These are phyloP conservation scores for Eustoma russellianum DNA, from an alignment of 257 asterid species.

Conservation along the genomic window DNA sequence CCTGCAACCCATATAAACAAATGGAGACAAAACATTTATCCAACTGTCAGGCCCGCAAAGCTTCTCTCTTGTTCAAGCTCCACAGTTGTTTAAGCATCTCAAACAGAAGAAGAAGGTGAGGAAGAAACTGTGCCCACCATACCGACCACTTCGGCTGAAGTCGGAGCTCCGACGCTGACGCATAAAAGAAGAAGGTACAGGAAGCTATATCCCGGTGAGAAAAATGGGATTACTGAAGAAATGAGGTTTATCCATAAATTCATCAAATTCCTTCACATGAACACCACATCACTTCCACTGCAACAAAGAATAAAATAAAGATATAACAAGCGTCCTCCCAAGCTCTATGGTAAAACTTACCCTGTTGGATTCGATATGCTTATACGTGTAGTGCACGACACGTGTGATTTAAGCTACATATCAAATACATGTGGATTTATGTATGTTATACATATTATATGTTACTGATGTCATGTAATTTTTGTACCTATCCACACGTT, in stretches of 20 bases:
- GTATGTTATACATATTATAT: too few relatives aligned
- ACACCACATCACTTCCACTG: too few relatives aligned
- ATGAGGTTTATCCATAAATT: constrained; percentile 95
- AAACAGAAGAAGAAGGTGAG: constrained; percentile 18
- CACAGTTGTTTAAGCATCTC: constrained; percentile 29
- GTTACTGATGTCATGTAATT: too few relatives aligned
- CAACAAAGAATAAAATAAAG: too few relatives aligned
- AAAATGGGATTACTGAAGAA: constrained; percentile 75
- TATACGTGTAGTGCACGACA: too few relatives aligned
- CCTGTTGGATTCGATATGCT: too few relatives aligned
- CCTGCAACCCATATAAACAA: constrained; percentile 1
- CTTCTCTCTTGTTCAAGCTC: constrained; percentile 18
- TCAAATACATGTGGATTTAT: too few relatives aligned
- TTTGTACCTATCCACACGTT: too few relatives aligned
- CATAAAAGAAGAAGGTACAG: constrained; percentile 54
- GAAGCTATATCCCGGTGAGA: constrained; percentile 82
- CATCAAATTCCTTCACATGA: too few relatives aligned
- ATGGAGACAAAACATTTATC: neutral
- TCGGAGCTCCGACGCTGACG: constrained; percentile 25
- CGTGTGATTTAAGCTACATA: too few relatives aligned
- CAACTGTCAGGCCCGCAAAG: constrained; percentile 3
- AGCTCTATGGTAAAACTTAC: too few relatives aligned
- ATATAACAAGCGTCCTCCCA: too few relatives aligned
- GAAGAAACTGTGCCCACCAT: constrained; percentile 14
- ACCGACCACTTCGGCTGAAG: constrained; percentile 16